These are phyloP conservation scores for Podospora pseudocomata DNA, from an alignment of 495 filamentous ascomycete species.

Conservation along the genomic window DNA sequence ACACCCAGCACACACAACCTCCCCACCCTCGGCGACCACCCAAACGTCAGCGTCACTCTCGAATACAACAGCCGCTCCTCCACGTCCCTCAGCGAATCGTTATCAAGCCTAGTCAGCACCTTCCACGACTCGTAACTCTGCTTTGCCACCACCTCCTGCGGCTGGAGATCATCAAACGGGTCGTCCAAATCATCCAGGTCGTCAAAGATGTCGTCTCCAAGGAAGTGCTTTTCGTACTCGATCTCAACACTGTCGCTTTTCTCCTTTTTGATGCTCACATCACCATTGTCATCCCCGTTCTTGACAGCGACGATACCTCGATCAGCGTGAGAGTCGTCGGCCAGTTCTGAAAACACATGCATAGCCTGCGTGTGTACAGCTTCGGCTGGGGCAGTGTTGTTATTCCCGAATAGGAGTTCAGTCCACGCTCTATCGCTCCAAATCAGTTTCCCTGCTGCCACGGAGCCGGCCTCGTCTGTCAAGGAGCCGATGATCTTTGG, in stretches of 20 bases:
- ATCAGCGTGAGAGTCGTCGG: not conserved
- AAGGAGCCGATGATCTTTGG: slow-evolving; percentile 51
- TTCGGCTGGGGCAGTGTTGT: not conserved
- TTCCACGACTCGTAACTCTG: slow-evolving; percentile 28
- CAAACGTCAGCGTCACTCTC: slow-evolving; percentile 53
- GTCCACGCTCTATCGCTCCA: slow-evolving; percentile 52
- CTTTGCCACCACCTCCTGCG: not conserved
- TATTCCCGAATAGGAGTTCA: slow-evolving; percentile 45
- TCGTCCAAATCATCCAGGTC: not conserved
- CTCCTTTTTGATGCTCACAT: not conserved
- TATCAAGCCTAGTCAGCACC: slow-evolving; percentile 33
- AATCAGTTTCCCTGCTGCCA: slow-evolving; percentile 47
- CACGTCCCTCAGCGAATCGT: slow-evolving; percentile 40
- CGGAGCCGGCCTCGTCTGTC: slow-evolving; percentile 54
- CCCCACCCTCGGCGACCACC: slow-evolving; percentile 46
- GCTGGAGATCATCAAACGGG: not conserved
- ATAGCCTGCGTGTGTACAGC: too few species aligned
- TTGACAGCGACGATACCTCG: not conserved
- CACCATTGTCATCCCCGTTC: too few species aligned
- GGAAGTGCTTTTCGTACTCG: not conserved
- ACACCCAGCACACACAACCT: slow-evolving; percentile 48
- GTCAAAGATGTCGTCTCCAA: not conserved
- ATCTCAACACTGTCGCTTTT: too few species aligned
- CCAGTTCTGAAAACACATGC: too few species aligned
- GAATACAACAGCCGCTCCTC: slow-evolving; percentile 49